Base-by-base conservation (phyloP, 2,329 filamentous ascomycete genomes). In the Hymenoscyphus albidus region DNA sequence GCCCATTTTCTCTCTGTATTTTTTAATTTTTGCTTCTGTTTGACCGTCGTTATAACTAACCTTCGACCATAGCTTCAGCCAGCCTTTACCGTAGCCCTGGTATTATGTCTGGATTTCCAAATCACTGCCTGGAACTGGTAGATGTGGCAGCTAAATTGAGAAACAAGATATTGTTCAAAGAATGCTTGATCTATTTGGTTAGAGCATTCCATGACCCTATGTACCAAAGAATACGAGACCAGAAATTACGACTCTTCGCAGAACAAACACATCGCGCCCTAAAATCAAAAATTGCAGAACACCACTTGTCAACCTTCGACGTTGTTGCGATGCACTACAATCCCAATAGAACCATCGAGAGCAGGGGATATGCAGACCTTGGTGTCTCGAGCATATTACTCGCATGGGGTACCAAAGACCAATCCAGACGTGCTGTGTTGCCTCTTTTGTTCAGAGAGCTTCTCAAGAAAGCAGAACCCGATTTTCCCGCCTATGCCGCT, bases 1-100 rank as follows among this genome's bases (percentile, higher is more conserved):
- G 16, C 10, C 10, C 39, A 42, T 10, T 13, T 13, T 42, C 12
- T 10, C 6, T 3, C 39, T 42, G 12, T 13, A 7, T 2, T 13
- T 3, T 13, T 42, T 22, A 22, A 1, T 22, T 22, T n/a, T 42
- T 5, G 12, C 40, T 16, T 3, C 40, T 14, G 13, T 42, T 42
- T 3, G 4, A 5, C 1, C 13, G 12, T 2, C 3, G 12, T 16
- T 4, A 14, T 13, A 42, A 42, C 40, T 42, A 42, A 14, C 40
- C 40, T 1, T 16, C 1, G 40, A 42, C 12, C 5, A 58, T 61
- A 5, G 22, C 66, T 4, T 62, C 18, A 3, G 32, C 31, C 1
- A 58, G 48, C n/a, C 18, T 66, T 9, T 13, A 39, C 39, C 54
- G 27, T 10, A 62, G 56, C 42, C 62, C 51, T 38, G 40, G 22